Evolutionary conservation across 441 rosid species (phyloP), one percentile per base, ranked within the genome.

Genomic region (Pelargonium fulgidum): DNA sequence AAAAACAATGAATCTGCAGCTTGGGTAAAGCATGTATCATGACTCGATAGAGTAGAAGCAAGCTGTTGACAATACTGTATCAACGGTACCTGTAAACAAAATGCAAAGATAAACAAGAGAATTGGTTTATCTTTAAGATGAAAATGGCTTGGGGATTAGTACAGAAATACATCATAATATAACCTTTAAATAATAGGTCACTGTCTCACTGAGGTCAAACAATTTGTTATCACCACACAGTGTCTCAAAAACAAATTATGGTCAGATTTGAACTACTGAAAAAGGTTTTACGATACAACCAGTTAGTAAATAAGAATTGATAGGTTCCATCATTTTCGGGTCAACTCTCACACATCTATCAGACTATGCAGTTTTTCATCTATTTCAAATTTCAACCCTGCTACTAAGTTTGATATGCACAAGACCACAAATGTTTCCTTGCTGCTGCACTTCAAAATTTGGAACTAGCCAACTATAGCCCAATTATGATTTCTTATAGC

Each of bases 1-100:
- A 92, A 95, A 83, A 90, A 95, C 72, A 95, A 85, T 0, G 93
- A 89, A 81, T 95, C 99, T 62, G 99, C 93, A 48, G 96, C 88
- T 84, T 92, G 97, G 76, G 93, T 89, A 75, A 95, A 92, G 79
- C 96, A 89, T 33, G 90, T 81, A 72, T 90, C 99, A 75, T 92
- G 99, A 81, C 88, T 85, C 62, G 99, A 89, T 76, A 95, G 77
- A 69, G 96, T 92, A 71, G 96, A 90, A 44, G 86, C 89, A 39
- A 92, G 90, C 75, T 90, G 98, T 81, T 90, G 96, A 70, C 89
- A 90, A 80, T 89, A 88, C 67, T 90, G 89, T 74, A 90, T 89
- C 52, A 95, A 71, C 7, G 97, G 99, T 82, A 88, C 91, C 99
- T 95, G 91, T 81, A 79, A 29, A 62, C 33, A 66, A 78, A 75